Percentiles rank a stretch among this genome's conserved stretches.
These are phyloP conservation scores for Trichopus zeylanicus DNA, from an alignment of 116 monocot genomes.

Conservation along the genomic window DNA sequence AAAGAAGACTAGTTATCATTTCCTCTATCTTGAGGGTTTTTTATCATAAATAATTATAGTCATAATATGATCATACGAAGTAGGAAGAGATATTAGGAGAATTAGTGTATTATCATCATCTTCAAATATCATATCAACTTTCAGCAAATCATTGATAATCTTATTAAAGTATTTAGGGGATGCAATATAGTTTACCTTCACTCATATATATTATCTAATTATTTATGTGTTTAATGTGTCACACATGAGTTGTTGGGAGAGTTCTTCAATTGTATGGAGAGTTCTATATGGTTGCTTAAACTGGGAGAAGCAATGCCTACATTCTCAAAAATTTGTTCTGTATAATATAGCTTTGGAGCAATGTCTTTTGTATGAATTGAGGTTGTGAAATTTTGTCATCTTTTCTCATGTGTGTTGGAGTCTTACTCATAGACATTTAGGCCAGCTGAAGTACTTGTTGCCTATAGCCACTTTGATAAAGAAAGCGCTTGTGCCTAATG, in stretches of 20 bases:
- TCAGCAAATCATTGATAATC: too few species aligned
- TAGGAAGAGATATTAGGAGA: too few species aligned
- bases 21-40: too few species aligned
- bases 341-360: background rate
- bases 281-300: conserved; percentile 60
- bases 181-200: too few species aligned
- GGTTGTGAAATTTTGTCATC: background rate
- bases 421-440: conserved; percentile 66
- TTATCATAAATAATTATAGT: too few species aligned
- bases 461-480: conserved; percentile 72
- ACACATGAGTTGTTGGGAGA: conserved; percentile 58
- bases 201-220: background rate
- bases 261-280: conserved; percentile 70
- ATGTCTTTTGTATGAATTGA: background rate
- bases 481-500: conserved; percentile 63
- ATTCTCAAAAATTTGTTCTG: conserved; percentile 56
- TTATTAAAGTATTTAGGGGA: too few species aligned
- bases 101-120: too few species aligned
- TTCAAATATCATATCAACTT: too few species aligned
- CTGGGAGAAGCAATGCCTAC: conserved; percentile 42
- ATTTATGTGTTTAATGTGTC: background rate
- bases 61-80: too few species aligned
- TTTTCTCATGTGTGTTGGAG: conserved; percentile 31
- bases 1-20: too few species aligned
- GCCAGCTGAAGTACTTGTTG: conserved; percentile 73